Percentiles rank a stretch among this genome's conserved stretches.
Evolutionary conservation across 2,329 filamentous ascomycete genomes (phyloP).

Genomic region (Sporothrix euskadiensis): DNA sequence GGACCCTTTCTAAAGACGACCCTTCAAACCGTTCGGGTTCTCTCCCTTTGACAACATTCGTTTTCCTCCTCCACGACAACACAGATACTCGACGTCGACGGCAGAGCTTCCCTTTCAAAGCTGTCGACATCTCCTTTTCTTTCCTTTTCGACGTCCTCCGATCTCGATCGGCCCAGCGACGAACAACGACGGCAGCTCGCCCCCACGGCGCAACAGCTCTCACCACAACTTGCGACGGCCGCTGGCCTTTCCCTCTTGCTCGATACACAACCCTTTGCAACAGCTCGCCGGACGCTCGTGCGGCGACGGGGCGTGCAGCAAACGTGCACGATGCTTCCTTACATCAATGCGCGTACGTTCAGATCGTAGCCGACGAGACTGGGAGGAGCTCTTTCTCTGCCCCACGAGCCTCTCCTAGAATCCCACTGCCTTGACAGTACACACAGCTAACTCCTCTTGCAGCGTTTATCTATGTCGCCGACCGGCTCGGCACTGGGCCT

Average conservation of each 20-base stretch:
- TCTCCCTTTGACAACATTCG: neutral
- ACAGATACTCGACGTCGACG: neutral
- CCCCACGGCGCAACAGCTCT: neutral
- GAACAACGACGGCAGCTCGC: neutral
- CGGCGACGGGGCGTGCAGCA: conserved; percentile 1
- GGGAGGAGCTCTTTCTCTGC: neutral
- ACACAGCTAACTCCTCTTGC: conserved; percentile 14
- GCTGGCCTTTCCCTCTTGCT: neutral
- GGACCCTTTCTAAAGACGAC: neutral
- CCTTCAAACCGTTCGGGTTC: no score
- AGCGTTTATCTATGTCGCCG: conserved; percentile 50
- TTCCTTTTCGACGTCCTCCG: neutral
- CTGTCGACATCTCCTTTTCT: neutral
- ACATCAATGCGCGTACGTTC: conserved; percentile 36
- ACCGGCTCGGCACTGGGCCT: conserved; percentile 46
- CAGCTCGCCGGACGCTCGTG: conserved; percentile 6
- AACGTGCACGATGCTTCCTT: conserved; percentile 36
- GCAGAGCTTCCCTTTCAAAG: neutral
- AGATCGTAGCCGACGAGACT: neutral
- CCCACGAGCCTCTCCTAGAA: neutral
- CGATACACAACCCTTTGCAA: neutral
- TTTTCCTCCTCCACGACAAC: neutral
- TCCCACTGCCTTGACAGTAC: neutral
- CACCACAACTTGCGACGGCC: neutral
- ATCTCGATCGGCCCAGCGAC: neutral